A percentile compares a stretch with the other conserved stretches of the same genome.
These are phyloP conservation scores for Carex myosuroides DNA, from an alignment of 176 grass and related monocot genomes.

Conservation along the genomic window DNA sequence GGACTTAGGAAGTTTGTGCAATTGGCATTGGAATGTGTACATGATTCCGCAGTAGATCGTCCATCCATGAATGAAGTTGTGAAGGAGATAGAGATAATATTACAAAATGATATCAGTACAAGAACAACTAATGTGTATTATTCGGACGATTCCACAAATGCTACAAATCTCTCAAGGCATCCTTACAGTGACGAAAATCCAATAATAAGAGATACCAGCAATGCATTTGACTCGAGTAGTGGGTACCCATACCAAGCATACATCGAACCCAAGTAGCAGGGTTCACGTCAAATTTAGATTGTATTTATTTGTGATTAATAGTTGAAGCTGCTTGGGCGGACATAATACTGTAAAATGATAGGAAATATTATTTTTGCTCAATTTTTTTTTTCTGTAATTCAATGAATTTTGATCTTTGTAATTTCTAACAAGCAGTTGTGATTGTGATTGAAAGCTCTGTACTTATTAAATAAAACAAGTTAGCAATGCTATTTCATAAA, in stretches of 20 bases:
- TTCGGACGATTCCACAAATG: not conserved
- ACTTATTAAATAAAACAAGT: not conserved
- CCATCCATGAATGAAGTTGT: slow-evolving; percentile 67
- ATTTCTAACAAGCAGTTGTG: not conserved
- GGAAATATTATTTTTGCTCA: not conserved
- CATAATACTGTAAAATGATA: not conserved
- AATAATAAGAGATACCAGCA: slow-evolving; percentile 13
- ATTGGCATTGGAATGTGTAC: slow-evolving; percentile 62
- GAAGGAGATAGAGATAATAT: slow-evolving; percentile 70
- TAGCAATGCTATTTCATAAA: too few relatives aligned
- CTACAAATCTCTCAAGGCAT: not conserved
- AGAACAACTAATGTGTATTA: not conserved
- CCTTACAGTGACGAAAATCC: not conserved
- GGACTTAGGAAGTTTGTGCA: slow-evolving; percentile 67
- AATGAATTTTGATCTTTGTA: not conserved
- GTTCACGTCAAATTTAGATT: not conserved
- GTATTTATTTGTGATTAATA: slow-evolving; percentile 12
- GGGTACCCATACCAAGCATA: slow-evolving; percentile 2
- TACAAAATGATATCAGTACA: slow-evolving; percentile 19
- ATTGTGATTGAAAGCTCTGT: not conserved
- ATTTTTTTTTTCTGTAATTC: not conserved
- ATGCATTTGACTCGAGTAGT: slow-evolving; percentile 10
- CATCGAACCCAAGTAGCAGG: slow-evolving; percentile 10
- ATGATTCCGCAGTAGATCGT: slow-evolving; percentile 37
- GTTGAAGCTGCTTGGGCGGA: not conserved